phyloP scores from a whole-genome alignment of 176 grass and related monocot genomes.

The Stipa capillata region DNA sequence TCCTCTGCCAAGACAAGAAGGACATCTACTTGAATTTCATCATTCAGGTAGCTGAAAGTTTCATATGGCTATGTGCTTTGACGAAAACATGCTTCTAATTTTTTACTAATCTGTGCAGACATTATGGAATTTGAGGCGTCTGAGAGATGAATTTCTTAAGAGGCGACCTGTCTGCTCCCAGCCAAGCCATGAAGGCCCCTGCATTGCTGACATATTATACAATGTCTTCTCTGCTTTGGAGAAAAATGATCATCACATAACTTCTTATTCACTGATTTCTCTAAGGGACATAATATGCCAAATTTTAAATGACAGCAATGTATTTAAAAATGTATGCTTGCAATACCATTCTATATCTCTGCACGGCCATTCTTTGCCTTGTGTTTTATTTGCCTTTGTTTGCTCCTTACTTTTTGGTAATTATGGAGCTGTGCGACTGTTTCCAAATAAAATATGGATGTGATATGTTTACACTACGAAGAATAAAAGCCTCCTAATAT shows the following conservation, averaged over 20 bases:
- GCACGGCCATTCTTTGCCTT: not conserved
- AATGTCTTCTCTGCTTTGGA: not conserved
- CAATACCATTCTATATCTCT: not conserved
- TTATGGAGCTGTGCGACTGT: no score
- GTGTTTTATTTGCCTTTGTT: not conserved
- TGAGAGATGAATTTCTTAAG: not conserved
- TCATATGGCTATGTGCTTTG: not conserved
- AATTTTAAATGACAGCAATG: not conserved
- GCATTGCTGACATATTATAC: not conserved
- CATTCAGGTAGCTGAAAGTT: not conserved
- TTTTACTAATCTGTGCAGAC: not conserved
- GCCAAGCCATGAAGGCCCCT: not conserved
- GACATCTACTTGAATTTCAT: not conserved
- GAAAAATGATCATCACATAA: not conserved
- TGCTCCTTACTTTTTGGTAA: not conserved
- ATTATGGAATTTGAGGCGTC: not conserved
- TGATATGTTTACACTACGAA: not conserved
- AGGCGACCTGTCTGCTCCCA: not conserved
- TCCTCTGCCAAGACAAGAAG: not conserved
- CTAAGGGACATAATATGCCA: not conserved
- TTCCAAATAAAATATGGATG: no score
- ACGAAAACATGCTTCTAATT: not conserved
- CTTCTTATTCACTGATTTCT: not conserved
- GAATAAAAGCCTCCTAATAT: not conserved
- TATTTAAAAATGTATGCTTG: not conserved